Conservation (phyloP, 768 basidiomycete species). For the Leccinum pellstonianum region DNA sequence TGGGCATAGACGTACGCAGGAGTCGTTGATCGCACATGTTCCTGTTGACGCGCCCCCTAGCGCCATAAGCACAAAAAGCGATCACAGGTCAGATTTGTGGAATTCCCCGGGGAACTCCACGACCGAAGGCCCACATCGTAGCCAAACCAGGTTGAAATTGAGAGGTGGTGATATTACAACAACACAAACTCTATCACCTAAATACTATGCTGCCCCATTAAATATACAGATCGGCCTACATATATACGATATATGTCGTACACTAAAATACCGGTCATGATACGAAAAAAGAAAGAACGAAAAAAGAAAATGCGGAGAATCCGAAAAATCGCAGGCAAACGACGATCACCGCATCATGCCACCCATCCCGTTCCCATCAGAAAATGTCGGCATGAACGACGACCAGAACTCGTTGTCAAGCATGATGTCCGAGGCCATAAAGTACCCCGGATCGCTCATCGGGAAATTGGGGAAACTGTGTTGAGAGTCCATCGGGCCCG, state of each 20-base stretch:
- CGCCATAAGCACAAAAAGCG: background rate
- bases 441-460: constrained; percentile 31
- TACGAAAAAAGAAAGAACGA: background rate
- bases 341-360: constrained; percentile 8
- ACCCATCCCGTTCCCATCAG: constrained; percentile 20
- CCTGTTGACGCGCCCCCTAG: background rate
- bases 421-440: constrained; percentile 39
- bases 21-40: background rate
- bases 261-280: background rate
- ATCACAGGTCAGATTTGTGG: background rate
- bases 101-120: background rate
- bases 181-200: background rate
- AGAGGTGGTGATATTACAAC: constrained; percentile 8
- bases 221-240: constrained; percentile 7
- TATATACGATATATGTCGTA: constrained; percentile 2
- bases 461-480: constrained; percentile 23
- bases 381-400: constrained; percentile 38
- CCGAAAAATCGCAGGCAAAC: background rate
- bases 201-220: background rate
- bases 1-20: background rate
- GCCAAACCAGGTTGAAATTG: background rate
- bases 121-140: background rate
- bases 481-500: constrained; percentile 17
- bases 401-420: constrained; percentile 45
- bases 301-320: background rate